Base-by-base conservation (phyloP, 176 grass and related monocot genomes). In the Carex scoparia region DNA sequence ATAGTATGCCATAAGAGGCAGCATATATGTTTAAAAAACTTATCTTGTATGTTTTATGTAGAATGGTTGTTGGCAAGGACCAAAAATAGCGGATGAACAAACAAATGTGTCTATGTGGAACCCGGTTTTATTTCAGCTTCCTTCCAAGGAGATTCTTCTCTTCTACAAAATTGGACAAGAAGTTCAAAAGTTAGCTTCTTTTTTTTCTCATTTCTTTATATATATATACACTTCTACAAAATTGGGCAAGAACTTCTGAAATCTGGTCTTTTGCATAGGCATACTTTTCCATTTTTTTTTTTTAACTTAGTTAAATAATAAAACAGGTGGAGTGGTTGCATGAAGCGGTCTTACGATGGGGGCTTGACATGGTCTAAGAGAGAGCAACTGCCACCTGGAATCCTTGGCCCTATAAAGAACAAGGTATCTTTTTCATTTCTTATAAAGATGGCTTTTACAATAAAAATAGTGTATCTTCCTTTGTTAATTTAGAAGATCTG, bases 151-250 rank as follows among this genome's bases (percentile, higher is more conserved):
- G 88, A 81, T 95, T 40, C 89, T 98, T 73, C 91, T 98, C 37
- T 98, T 98, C 69, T 98, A 98, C 85, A 98, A 98, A 86, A 93
- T 95, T 78, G 96, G 89, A 62, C 93, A 95, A 79, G 96, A 98
- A 76, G 90, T 94, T 37, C 91, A 98, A 79, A 98, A 95, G 92
- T 94, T 81, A 85, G 79, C 30, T 72, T 49, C 53, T 49, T 68
- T 84, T 69, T 80, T 16, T 51, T 75, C 40, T 57, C 11, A 31
- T 85, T 61, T 49, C 16, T 46, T 63, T 57, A 80, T 58, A 19
- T 40, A 40, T 40, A 40, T 40, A 40, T 6, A 40, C 38, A 40
- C 46, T 98, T 98, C 69, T 98, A 98, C 83, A 98, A 98, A 86
- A 93, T 94, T 78, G 93, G 89, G 61, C 93, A 95, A 79, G 96